Evolutionary conservation across 306 rosid genomes (phyloP), one percentile per base, ranked within the genome.

Genomic region (Vigna trinervia): DNA sequence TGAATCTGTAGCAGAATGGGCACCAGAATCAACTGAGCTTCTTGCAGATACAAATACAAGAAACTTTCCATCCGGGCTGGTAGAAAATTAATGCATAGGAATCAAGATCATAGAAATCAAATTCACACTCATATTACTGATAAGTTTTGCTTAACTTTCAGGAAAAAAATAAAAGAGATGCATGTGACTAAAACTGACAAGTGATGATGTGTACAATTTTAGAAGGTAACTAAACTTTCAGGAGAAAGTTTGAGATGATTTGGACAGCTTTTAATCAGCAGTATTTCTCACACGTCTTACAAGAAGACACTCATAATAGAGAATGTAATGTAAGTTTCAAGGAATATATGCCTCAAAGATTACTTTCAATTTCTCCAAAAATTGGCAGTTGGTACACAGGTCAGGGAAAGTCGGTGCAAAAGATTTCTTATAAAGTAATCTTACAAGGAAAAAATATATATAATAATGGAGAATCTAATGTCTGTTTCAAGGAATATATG

Each of bases 51-150:
- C 73, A 88, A 95, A 92, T 75, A 89, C 81, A 65, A 95, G 97
- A 80, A 77, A 84, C 46, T 90, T 90, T 75, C 97, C 97, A 88
- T 95, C 92, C 76, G 91, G 98, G 87, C 98, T 95, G 98, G 72
- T 75, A 84, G 76, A 75, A 85, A 30, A 66, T 75, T 73, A 77
- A 87, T 70, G 74, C 14, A 63, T 46, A n/a, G 53, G 61, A 30
- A 56, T 66, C 77, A 82, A 71, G 74, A 63, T 15, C 20, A 36
- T 23, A 45, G 78, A 61, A 59, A 78, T 50, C 32, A 70, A 46
- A 64, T 69, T 69, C 45, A 50, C 69, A 63, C 43, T 70, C 30
- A 34, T 43, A 15, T 79, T 22, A 86, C 64, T 46, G 47, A 56
- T 78, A 69, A 34, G 26, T 68, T 43, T 77, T 68, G 36, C 46